Conservation (phyloP, 805 yeast species). For the Yarrowia osloensis region DNA sequence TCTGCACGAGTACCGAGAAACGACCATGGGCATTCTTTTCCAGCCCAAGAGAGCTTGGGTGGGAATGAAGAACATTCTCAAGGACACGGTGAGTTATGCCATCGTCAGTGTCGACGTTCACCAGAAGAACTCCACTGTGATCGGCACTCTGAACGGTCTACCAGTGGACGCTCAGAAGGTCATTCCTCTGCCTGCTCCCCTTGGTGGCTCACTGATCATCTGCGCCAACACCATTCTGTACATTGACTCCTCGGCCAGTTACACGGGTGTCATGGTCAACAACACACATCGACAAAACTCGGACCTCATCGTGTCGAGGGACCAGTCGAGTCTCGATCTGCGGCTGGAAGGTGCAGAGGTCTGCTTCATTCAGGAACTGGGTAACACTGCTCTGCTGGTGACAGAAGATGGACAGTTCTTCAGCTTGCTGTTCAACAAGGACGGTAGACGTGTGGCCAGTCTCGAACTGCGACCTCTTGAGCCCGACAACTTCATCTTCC, state of each 20-base stretch:
- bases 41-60: slow-evolving; percentile 73
- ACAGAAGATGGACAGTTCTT: slow-evolving; percentile 50
- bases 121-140: slow-evolving; percentile 61
- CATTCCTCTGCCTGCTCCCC: slow-evolving; percentile 63
- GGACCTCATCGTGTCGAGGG: slow-evolving; percentile 45
- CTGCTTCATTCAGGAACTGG: slow-evolving; percentile 28
- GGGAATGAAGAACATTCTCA: slow-evolving; percentile 61
- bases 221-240: slow-evolving; percentile 80
- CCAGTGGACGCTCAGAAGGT: slow-evolving; percentile 74
- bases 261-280: slow-evolving; percentile 64
- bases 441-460: slow-evolving; percentile 44
- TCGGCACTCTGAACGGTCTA: slow-evolving; percentile 61
- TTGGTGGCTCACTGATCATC: slow-evolving; percentile 66
- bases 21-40: slow-evolving; percentile 72
- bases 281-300: slow-evolving; percentile 50
- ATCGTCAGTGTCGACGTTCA: slow-evolving; percentile 69
- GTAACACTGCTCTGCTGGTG: slow-evolving; percentile 45
- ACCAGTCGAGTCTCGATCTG: slow-evolving; percentile 55
- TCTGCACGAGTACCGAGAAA: slow-evolving; percentile 72
- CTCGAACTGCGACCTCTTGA: slow-evolving; percentile 8
- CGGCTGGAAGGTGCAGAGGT: slow-evolving; percentile 54
- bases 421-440: slow-evolving; percentile 44
- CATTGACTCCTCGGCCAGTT: slow-evolving; percentile 74
- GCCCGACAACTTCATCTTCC: slow-evolving; percentile 14
- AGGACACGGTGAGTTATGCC: slow-evolving; percentile 62